phyloP scores from a whole-genome alignment of 176 grass and related monocot species.

The Oryza meridionalis region DNA sequence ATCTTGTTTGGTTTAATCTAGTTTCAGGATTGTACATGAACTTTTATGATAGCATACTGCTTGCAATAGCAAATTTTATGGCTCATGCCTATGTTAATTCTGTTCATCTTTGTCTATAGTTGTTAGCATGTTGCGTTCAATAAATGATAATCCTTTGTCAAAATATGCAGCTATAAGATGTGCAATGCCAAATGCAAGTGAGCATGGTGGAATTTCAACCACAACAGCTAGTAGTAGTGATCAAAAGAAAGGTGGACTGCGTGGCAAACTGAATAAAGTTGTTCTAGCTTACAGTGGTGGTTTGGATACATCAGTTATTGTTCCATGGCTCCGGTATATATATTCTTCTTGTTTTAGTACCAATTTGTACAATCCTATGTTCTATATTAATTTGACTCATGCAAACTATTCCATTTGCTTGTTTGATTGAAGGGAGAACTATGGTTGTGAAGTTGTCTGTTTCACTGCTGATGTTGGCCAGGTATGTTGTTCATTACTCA shows the following conservation, averaged over 20 bases:
- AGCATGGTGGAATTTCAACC: conserved; percentile 32
- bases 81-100: neutral
- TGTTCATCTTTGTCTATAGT: neutral
- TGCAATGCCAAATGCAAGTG: conserved; percentile 53
- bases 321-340: conserved; percentile 89
- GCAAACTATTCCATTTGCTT: conserved; percentile 1
- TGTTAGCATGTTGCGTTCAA: neutral
- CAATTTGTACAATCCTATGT: neutral
- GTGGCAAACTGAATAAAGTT: conserved; percentile 90
- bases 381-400: neutral
- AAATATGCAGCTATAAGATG: conserved; percentile 60
- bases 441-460: conserved; percentile 97
- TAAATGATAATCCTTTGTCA: neutral
- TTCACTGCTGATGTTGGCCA: conserved; percentile 99
- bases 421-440: conserved; percentile 75
- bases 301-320: conserved; percentile 95
- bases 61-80: neutral
- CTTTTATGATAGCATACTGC: neutral
- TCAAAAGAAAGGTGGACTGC: conserved; percentile 49
- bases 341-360: neutral
- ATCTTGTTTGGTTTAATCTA: neutral
- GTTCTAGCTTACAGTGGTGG: conserved; percentile 98
- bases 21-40: neutral
- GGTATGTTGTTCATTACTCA: conserved; percentile 49
- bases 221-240: conserved; percentile 23